Percentiles rank a stretch among this genome's conserved stretches.
These are phyloP conservation scores for Orbilia oligospora DNA, from an alignment of 2,329 filamentous ascomycete genomes.

Conservation along the genomic window DNA sequence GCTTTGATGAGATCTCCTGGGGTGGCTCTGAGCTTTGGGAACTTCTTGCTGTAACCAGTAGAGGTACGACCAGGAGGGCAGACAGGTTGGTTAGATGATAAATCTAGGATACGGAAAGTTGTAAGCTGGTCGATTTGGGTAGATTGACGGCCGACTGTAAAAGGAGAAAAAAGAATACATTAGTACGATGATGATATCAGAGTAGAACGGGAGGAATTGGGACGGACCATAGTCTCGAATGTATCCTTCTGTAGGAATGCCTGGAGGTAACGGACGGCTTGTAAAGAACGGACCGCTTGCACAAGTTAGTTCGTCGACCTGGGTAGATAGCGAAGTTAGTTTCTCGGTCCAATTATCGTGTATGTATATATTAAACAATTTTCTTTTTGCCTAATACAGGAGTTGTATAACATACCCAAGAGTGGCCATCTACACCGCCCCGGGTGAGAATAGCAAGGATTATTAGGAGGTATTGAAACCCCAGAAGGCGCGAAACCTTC, in stretches of 20 bases:
- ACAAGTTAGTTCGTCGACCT: constrained; percentile 62
- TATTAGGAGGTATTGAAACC: constrained; percentile 32
- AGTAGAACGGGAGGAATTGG: neutral
- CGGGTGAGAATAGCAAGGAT: constrained; percentile 31
- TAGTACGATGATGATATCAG: constrained; percentile 7
- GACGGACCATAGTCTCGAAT: constrained; percentile 61
- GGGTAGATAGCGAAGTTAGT: neutral
- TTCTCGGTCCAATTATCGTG: neutral
- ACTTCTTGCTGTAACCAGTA: constrained; percentile 35
- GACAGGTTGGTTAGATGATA: constrained; percentile 51
- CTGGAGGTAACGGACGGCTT: constrained; percentile 25
- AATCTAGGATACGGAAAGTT: constrained; percentile 56
- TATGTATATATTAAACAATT: too few species aligned
- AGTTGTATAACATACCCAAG: constrained; percentile 27
- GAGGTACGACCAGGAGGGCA: constrained; percentile 41
- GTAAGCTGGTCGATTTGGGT: constrained; percentile 51
- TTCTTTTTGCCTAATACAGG: neutral
- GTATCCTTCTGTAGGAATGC: constrained; percentile 42
- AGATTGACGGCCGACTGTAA: constrained; percentile 50
- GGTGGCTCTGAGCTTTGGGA: constrained; percentile 61
- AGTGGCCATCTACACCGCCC: constrained; percentile 43
- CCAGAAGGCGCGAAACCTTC: constrained; percentile 48
- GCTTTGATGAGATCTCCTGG: constrained; percentile 62
- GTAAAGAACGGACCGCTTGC: constrained; percentile 56
- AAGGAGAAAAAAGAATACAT: constrained; percentile 2